A percentile compares a stretch with the other conserved stretches of the same genome.
phyloP scores from a whole-genome alignment of 306 rosid genomes.

The Dalbergia cultrata region DNA sequence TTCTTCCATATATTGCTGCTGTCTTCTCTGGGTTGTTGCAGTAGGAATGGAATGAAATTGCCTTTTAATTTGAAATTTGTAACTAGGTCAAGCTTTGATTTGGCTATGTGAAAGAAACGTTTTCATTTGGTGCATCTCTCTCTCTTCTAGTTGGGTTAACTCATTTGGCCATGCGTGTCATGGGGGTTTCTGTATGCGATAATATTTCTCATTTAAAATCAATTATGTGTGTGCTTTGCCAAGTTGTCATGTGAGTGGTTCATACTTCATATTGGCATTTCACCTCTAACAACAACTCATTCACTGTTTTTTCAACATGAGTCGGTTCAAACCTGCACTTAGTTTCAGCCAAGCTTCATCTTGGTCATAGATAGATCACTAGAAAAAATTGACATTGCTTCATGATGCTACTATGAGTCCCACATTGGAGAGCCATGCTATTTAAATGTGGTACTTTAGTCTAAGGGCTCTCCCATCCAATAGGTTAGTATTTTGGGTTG shows the following conservation, averaged over 20 bases:
- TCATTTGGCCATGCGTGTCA: background rate
- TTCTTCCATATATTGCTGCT: background rate
- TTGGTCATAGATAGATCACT: too few species aligned
- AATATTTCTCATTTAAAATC: background rate
- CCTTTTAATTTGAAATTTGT: background rate
- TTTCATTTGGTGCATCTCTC: background rate
- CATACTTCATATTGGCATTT: background rate
- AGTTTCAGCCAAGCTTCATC: too few species aligned
- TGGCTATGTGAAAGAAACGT: background rate
- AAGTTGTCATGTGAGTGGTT: background rate
- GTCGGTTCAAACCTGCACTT: too few species aligned
- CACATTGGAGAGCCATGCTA: too few species aligned
- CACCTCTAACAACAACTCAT: too few species aligned
- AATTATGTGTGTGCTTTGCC: background rate
- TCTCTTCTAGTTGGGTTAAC: background rate
- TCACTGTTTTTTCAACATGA: too few species aligned
- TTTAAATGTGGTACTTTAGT: too few species aligned
- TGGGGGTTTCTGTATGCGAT: background rate
- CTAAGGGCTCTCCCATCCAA: too few species aligned
- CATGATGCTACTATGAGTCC: background rate
- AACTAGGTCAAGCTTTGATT: background rate
- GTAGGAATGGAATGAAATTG: background rate
- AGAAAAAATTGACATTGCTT: conserved; percentile 5
- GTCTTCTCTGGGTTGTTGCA: background rate
- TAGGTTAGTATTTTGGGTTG: too few species aligned